Evolutionary conservation across 2,329 filamentous ascomycete species (phyloP), one percentile per base, ranked within the genome.

Genomic region (Pseudocercospora fuligena): DNA sequence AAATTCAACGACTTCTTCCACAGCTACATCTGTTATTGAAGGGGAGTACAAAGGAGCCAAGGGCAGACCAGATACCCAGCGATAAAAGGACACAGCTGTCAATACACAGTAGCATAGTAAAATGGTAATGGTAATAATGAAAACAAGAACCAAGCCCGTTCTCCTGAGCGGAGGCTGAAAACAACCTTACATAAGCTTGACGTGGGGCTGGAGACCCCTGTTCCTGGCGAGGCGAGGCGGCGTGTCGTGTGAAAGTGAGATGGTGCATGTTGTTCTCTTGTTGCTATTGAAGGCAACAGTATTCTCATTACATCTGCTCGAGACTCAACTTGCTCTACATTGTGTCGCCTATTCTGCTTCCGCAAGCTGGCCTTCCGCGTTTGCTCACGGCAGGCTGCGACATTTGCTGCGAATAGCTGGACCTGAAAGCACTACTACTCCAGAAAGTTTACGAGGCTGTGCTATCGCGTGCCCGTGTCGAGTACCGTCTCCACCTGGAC

Each of bases 21-120:
- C 23, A 69, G 66, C 31, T 71, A 70, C 43, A 66, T 69, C 21
- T 71, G 70, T 51, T 71, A 71, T 49, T 71, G 59, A 60, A 27
- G 16, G 25, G 27, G 16, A 33, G 51, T 16, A 25, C 21, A 16
- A 31, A 33, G 23, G 23, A 27, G 14, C 23, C 8, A 14, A 11
- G 2, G 25, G 23, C 47, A 51, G 5, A 51, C 27, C 51, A 56
- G n/a, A 56, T 16, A 19, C 16, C 25, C 51, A 27, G 40, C n/a
- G 23, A 33, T 25, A 27, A 14, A 56, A 31, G 12, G 25, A 56
- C 51, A 56, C 51, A 56, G 51, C 27, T 56, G 51, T 56, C 25
- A 31, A 56, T 56, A 31, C 27, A 56, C 16, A 19, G 40, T 56
- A 25, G 47, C 47, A 56, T 33, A 56, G 51, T 14, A 33, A n/a